A percentile compares a stretch with the other conserved stretches of the same genome.
Conservation (phyloP, 1,139 yeast species). For the Kazachstania sp. region DNA sequence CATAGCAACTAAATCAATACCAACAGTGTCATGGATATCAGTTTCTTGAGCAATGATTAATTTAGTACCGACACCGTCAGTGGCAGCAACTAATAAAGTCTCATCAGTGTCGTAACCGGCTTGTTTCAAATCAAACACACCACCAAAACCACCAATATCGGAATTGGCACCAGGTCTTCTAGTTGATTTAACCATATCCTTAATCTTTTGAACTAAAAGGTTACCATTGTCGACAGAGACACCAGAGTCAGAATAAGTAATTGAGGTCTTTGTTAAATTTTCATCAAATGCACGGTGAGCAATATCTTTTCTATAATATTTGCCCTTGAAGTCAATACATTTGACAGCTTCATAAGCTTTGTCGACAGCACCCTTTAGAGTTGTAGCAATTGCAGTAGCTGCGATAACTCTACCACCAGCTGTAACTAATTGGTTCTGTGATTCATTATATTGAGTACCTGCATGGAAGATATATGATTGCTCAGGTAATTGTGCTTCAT, state of each 20-base stretch:
- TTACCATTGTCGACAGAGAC: slow-evolving; percentile 97
- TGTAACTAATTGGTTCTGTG: slow-evolving; percentile 57
- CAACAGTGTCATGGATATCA: slow-evolving; percentile 88
- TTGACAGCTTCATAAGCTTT: slow-evolving; percentile 82
- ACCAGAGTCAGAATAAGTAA: slow-evolving; percentile 91
- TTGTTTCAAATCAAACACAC: slow-evolving; percentile 78
- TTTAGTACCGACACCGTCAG: slow-evolving; percentile 99
- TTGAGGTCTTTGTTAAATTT: slow-evolving; percentile 27
- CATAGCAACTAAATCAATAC: slow-evolving; percentile 98
- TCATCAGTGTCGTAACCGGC: slow-evolving; percentile 72
- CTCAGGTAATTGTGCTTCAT: slow-evolving; percentile 38
- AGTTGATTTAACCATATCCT: slow-evolving; percentile 87
- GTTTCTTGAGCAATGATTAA: slow-evolving; percentile 88
- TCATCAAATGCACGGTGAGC: slow-evolving; percentile 88
- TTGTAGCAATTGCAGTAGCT: slow-evolving; percentile 72
- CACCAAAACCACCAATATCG: slow-evolving; percentile 98
- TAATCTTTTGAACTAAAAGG: slow-evolving; percentile 78
- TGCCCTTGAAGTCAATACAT: slow-evolving; percentile 59
- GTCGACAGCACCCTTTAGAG: slow-evolving; percentile 73
- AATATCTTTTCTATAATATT: slow-evolving; percentile 84
- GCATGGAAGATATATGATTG: slow-evolving; percentile 85
- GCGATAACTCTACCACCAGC: slow-evolving; percentile 98
- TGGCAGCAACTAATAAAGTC: slow-evolving; percentile 88
- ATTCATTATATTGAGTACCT: slow-evolving; percentile 55
- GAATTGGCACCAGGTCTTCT: slow-evolving; percentile 95